A percentile compares a stretch with the other conserved stretches of the same genome.
Evolutionary conservation across 768 basidiomycete species (phyloP).

Genomic region (Phlegmacium glaucopus): DNA sequence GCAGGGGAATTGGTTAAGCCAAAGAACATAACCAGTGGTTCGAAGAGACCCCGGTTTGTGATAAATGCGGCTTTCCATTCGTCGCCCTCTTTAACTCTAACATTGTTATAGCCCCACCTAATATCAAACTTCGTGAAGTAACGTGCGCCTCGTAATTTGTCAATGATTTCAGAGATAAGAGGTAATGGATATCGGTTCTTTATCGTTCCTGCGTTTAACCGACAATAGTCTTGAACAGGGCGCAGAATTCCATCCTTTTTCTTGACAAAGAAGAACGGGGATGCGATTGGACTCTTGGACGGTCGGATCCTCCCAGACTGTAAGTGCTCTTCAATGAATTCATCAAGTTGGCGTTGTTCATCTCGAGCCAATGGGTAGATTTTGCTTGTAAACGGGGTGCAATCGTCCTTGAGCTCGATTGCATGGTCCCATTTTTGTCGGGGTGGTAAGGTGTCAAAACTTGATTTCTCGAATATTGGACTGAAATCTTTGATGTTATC

Average conservation of each 20-base stretch:
- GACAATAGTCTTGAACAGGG: conserved; percentile 24
- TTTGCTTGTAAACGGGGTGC: background rate
- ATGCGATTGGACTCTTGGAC: conserved; percentile 6
- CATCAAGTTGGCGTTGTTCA: conserved; percentile 1
- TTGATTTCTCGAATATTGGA: background rate
- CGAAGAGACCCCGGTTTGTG: conserved; percentile 28
- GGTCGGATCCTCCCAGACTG: conserved; percentile 3
- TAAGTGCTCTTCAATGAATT: conserved; percentile 5
- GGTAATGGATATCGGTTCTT: conserved; percentile 29
- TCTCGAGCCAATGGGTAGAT: background rate
- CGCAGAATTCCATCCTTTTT: conserved; percentile 12
- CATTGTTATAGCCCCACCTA: conserved; percentile 34
- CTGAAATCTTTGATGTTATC: conserved; percentile 8
- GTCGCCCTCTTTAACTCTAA: conserved; percentile 33
- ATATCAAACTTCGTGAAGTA: conserved; percentile 38
- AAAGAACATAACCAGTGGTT: conserved; percentile 36
- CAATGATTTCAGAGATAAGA: conserved; percentile 17
- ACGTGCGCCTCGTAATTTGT: conserved; percentile 18
- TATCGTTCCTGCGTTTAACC: conserved; percentile 26
- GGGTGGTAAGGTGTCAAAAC: conserved; percentile 2
- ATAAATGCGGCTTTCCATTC: conserved; percentile 19
- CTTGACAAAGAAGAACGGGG: conserved; percentile 9
- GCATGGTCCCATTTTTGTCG: conserved; percentile 6
- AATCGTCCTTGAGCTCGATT: conserved; percentile 7
- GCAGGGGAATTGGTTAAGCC: conserved; percentile 26